These are phyloP conservation scores for Penicillium freii DNA, from an alignment of 2,329 filamentous ascomycete genomes.

Conservation along the genomic window DNA sequence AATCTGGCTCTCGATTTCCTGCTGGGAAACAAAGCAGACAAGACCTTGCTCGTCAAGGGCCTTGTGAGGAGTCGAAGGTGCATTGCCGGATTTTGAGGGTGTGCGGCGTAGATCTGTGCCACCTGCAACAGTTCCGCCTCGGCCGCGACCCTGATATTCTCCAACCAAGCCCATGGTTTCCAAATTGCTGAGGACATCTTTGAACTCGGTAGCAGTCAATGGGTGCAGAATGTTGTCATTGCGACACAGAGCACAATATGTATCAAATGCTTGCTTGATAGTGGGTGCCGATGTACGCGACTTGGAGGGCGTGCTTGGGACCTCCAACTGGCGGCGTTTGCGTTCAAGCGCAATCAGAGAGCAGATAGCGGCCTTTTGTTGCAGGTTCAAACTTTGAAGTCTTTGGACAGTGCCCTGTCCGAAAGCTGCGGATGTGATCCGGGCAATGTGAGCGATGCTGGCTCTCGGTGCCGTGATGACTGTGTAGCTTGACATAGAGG, in stretches of 20 bases:
- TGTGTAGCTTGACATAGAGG: constrained; percentile 57
- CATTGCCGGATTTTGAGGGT: constrained; percentile 66
- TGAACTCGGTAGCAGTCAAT: constrained; percentile 86
- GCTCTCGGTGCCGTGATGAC: constrained; percentile 80
- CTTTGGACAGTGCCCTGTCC: constrained; percentile 83
- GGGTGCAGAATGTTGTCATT: constrained; percentile 86
- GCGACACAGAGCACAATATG: constrained; percentile 79
- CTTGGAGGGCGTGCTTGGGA: constrained; percentile 59
- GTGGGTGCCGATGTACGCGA: constrained; percentile 64
- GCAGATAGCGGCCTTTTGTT: constrained; percentile 94
- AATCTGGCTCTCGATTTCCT: constrained; percentile 71
- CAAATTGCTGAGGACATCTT: constrained; percentile 84
- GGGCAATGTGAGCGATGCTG: constrained; percentile 85
- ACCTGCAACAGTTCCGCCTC: constrained; percentile 58
- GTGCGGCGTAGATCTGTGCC: constrained; percentile 57
- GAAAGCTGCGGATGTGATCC: constrained; percentile 84
- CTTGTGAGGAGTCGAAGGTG: constrained; percentile 51
- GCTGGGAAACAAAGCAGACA: constrained; percentile 75
- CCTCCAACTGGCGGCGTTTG: constrained; percentile 52
- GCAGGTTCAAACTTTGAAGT: constrained; percentile 83
- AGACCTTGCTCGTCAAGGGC: constrained; percentile 72
- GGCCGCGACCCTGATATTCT: constrained; percentile 65
- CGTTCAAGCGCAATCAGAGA: constrained; percentile 84
- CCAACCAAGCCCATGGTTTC: constrained; percentile 82
- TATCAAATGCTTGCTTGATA: constrained; percentile 77